A percentile compares a stretch with the other conserved stretches of the same genome.
Conservation (phyloP, 2,329 filamentous ascomycete genomes). For the Nemania abortiva region DNA sequence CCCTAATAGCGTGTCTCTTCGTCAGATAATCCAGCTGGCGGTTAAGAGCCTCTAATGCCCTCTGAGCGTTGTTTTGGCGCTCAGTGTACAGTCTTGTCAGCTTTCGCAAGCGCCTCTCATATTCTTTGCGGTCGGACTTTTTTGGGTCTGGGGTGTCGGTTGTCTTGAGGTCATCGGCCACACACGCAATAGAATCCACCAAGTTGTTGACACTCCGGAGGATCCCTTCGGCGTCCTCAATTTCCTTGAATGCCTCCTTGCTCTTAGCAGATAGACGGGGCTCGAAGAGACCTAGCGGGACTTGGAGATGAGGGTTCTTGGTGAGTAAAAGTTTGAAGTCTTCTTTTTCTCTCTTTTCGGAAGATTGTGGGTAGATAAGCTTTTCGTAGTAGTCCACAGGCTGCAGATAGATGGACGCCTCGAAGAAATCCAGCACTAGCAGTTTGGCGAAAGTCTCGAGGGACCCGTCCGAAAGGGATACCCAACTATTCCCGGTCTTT, state of each 20-base stretch:
- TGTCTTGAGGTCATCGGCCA: neutral
- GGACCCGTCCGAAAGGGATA: neutral
- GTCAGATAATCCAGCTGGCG: conserved; percentile 20
- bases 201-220: conserved; percentile 18
- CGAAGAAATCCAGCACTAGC: too few species aligned
- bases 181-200: conserved; percentile 3
- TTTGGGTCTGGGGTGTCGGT: too few species aligned
- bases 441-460: too few species aligned
- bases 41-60: conserved; percentile 15
- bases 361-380: neutral
- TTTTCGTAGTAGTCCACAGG: too few species aligned
- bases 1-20: conserved; percentile 17
- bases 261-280: conserved; percentile 12
- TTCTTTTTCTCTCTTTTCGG: conserved; percentile 15
- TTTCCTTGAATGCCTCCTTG: conserved; percentile 21
- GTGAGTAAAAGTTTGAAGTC: conserved; percentile 11
- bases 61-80: conserved; percentile 8
- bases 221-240: conserved; percentile 19
- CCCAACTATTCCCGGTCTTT: conserved; percentile 7
- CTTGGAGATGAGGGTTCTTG: conserved; percentile 23
- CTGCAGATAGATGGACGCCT: too few species aligned
- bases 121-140: too few species aligned
- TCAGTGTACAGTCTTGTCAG: neutral
- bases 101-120: too few species aligned
- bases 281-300: conserved; percentile 18